These are phyloP conservation scores for Athelia sp. DNA, from an alignment of 1,284 basidiomycete genomes.

Conservation along the genomic window DNA sequence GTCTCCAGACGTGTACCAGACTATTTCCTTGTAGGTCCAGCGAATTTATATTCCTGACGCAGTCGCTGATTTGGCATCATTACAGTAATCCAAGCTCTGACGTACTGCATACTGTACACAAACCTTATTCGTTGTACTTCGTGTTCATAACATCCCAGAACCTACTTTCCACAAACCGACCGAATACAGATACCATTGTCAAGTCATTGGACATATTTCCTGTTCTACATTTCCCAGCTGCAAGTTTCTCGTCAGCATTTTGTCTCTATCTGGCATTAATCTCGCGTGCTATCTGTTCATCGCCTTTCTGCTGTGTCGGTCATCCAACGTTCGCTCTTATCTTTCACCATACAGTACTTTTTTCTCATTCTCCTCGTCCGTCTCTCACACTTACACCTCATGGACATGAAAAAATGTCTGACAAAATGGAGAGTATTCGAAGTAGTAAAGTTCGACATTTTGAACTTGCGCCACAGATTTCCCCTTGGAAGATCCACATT, in stretches of 20 bases:
- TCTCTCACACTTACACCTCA: too few species aligned
- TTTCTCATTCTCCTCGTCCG: too few species aligned
- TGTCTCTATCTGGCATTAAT: not conserved
- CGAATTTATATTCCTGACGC: not conserved
- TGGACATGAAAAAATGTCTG: too few species aligned
- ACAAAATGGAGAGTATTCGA: too few species aligned
- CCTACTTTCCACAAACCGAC: not conserved
- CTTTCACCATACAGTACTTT: too few species aligned
- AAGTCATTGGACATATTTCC: not conserved
- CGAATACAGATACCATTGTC: not conserved
- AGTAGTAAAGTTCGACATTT: too few species aligned
- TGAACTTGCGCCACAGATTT: too few species aligned
- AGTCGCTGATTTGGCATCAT: not conserved
- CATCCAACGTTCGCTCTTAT: too few species aligned
- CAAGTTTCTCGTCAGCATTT: not conserved
- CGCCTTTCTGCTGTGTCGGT: too few species aligned
- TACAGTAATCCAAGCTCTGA: not conserved
- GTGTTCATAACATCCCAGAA: not conserved
- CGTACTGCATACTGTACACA: not conserved
- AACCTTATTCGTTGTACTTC: not conserved
- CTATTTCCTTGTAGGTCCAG: conserved; percentile 79
- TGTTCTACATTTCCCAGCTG: not conserved
- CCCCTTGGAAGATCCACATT: too few species aligned
- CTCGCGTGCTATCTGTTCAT: not conserved
- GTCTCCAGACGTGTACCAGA: conserved; percentile 98